Conservation (phyloP, 2,329 filamentous ascomycete genomes). For the Tolypocladium ophioglossoides region DNA sequence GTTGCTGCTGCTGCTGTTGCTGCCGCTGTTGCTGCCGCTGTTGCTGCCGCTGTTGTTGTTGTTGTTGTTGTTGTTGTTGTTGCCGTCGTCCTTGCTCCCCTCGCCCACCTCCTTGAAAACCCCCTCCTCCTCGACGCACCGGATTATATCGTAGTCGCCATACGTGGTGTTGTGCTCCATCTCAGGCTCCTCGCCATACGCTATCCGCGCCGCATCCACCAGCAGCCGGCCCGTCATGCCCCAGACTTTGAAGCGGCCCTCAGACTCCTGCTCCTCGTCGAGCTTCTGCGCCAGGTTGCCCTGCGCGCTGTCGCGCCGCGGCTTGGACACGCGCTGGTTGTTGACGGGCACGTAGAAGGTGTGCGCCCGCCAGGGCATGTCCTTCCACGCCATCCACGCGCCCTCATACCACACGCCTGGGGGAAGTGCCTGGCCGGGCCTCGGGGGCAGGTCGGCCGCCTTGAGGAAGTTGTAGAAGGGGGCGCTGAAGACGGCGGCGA, state of each 20-base stretch:
- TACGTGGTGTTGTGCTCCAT: slow-evolving; percentile 58
- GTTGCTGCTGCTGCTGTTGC: too few species aligned
- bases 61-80: slow-evolving; percentile 14
- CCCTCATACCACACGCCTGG: slow-evolving; percentile 75
- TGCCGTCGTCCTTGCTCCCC: slow-evolving; percentile 16
- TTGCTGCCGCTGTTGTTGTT: too few species aligned
- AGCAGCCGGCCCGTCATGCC: slow-evolving; percentile 90
- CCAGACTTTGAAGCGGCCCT: slow-evolving; percentile 70
- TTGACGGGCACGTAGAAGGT: slow-evolving; percentile 83
- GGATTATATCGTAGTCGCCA: slow-evolving; percentile 43
- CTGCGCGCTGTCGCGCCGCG: slow-evolving; percentile 31
- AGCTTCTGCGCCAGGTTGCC: slow-evolving; percentile 30
- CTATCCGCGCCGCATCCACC: slow-evolving; percentile 77
- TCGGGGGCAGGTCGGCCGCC: slow-evolving; percentile 41
- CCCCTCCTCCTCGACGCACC: slow-evolving; percentile 32
- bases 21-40: too few species aligned
- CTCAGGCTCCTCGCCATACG: slow-evolving; percentile 72
- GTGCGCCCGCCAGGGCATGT: slow-evolving; percentile 72
- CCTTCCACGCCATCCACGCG: slow-evolving; percentile 69
- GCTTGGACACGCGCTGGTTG: slow-evolving; percentile 57
- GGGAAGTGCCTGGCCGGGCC: slow-evolving; percentile 25
- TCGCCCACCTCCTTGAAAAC: slow-evolving; percentile 30
- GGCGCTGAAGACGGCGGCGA: slow-evolving; percentile 87
- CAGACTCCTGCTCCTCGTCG: slow-evolving; percentile 34
- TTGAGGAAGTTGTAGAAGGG: slow-evolving; percentile 76